Conservation (phyloP, 495 filamentous ascomycete species). For the Penicillium cosmopolitanum region DNA sequence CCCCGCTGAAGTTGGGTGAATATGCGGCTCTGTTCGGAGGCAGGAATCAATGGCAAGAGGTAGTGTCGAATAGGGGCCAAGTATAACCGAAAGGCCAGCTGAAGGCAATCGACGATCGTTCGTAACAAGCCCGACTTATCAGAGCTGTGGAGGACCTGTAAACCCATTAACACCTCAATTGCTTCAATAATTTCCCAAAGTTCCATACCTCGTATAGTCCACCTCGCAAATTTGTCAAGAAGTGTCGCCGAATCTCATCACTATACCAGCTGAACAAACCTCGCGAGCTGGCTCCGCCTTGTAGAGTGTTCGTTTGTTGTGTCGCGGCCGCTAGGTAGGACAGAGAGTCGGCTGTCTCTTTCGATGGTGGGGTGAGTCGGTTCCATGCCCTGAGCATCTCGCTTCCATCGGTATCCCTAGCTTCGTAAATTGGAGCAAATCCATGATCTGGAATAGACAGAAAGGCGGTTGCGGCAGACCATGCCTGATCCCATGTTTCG, state of each 20-base stretch:
- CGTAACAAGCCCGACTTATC: slow-evolving; percentile 37
- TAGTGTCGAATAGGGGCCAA: slow-evolving; percentile 47
- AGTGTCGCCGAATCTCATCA: slow-evolving; percentile 57
- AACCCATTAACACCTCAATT: slow-evolving; percentile 10
- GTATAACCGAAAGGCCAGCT: slow-evolving; percentile 51
- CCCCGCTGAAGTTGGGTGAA: slow-evolving; percentile 58
- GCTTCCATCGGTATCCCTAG: slow-evolving; percentile 30
- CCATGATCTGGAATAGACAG: slow-evolving; percentile 57
- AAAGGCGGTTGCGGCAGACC: slow-evolving; percentile 66
- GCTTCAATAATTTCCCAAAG: neutral
- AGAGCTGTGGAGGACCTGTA: slow-evolving; percentile 33
- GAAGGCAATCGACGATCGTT: slow-evolving; percentile 45
- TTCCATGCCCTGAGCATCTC: slow-evolving; percentile 37
- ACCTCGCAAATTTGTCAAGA: slow-evolving; percentile 45
- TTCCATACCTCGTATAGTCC: slow-evolving; percentile 42
- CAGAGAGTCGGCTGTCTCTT: slow-evolving; percentile 40
- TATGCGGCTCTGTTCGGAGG: slow-evolving; percentile 35
- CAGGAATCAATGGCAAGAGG: slow-evolving; percentile 38
- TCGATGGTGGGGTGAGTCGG: slow-evolving; percentile 34
- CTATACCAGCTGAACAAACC: slow-evolving; percentile 55
- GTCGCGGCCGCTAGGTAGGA: slow-evolving; percentile 42
- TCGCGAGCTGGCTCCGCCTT: slow-evolving; percentile 14
- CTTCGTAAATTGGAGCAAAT: slow-evolving; percentile 30
- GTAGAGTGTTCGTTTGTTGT: slow-evolving; percentile 13
- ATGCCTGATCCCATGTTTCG: slow-evolving; percentile 66